These are phyloP conservation scores for Gossypium australe DNA, from an alignment of 345 rosid species.

Conservation along the genomic window DNA sequence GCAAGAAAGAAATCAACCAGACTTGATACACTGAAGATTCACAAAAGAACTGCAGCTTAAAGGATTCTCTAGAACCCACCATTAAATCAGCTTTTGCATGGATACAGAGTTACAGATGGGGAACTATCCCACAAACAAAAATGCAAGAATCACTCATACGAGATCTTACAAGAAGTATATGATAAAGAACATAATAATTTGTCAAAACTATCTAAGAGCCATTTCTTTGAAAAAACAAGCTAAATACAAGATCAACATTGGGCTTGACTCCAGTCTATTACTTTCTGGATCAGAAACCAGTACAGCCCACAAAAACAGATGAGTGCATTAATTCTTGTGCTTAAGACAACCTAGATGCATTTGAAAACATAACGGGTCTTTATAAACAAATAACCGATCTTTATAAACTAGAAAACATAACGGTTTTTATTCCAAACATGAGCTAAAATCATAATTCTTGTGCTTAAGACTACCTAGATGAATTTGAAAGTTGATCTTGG, in stretches of 20 bases:
- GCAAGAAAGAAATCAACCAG: not conserved
- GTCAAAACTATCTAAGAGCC: not conserved
- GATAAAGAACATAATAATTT: not conserved
- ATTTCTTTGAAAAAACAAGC: not conserved
- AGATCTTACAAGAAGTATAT: not conserved
- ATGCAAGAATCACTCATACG: too few relatives aligned
- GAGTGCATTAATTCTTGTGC: too few relatives aligned
- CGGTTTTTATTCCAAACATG: not conserved
- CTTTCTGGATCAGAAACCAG: not conserved
- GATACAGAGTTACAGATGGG: not conserved
- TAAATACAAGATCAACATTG: not conserved
- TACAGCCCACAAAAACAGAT: not conserved
- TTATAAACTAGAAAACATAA: not conserved
- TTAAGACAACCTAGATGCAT: too few relatives aligned
- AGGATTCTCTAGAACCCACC: not conserved
- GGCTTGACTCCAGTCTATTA: too few relatives aligned
- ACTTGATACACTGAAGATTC: not conserved
- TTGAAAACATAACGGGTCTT: too few relatives aligned
- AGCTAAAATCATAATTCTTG: not conserved
- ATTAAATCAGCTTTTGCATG: not conserved
- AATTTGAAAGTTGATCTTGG: not conserved
- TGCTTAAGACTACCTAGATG: not conserved
- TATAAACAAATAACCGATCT: not conserved
- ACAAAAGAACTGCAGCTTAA: not conserved
- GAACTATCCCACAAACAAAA: not conserved